These are phyloP conservation scores for Plasmodium coatneyi DNA, from an alignment of 169 alveolate species.

Conservation along the genomic window DNA sequence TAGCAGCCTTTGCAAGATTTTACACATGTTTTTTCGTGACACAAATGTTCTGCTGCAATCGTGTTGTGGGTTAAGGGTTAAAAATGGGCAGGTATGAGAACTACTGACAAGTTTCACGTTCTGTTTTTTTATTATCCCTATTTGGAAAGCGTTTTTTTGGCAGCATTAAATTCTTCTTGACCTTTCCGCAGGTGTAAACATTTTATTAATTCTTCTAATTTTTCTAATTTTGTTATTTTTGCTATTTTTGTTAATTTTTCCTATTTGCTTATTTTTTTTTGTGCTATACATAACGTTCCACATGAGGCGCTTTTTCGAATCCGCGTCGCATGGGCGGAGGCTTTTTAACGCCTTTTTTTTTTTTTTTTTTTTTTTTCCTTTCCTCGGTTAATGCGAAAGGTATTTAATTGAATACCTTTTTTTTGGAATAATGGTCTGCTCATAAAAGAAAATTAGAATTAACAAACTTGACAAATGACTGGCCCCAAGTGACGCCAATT, in stretches of 20 bases:
- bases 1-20: background rate
- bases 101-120: constrained; percentile 25
- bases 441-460: background rate
- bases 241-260: background rate
- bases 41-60: background rate
- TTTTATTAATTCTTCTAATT: background rate
- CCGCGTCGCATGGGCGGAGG: background rate
- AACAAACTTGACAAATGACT: background rate
- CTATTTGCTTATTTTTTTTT: background rate
- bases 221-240: background rate
- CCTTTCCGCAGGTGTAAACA: background rate
- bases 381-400: background rate
- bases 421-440: background rate
- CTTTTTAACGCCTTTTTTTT: background rate
- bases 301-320: background rate
- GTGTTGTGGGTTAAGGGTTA: constrained; percentile 8
- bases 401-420: background rate
- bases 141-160: constrained; percentile 70
- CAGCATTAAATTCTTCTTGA: constrained; percentile 6
- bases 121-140: constrained; percentile 75
- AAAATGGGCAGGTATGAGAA: constrained; percentile 10
- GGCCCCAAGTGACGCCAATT: background rate
- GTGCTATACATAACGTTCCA: background rate
- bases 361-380: background rate
- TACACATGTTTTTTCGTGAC: constrained; percentile 19